Conservation (phyloP, 1,284 basidiomycete genomes). For the Tilletia caries region DNA sequence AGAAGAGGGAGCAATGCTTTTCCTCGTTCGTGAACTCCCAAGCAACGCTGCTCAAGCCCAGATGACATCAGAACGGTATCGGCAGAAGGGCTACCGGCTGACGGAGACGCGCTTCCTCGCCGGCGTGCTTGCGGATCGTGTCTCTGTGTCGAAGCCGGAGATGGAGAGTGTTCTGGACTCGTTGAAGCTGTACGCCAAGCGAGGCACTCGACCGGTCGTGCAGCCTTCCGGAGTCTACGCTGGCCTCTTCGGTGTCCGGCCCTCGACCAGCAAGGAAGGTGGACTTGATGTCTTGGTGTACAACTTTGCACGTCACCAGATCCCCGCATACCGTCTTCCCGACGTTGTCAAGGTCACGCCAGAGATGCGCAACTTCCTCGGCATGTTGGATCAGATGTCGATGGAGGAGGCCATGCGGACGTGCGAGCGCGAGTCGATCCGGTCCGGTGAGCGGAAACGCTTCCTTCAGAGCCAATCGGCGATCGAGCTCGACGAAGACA, state of each 20-base stretch:
- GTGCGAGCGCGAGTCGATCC: conserved; percentile 55
- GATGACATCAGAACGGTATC: conserved; percentile 53
- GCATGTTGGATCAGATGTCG: conserved; percentile 54
- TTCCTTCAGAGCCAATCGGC: conserved; percentile 16
- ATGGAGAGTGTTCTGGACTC: conserved; percentile 58
- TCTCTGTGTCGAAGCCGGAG: conserved; percentile 57
- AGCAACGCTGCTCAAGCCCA: conserved; percentile 20
- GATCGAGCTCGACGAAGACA: conserved; percentile 19
- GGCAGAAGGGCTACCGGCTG: conserved; percentile 58
- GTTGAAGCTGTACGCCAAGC: conserved; percentile 59
- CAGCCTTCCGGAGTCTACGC: conserved; percentile 59
- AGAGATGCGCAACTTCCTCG: conserved; percentile 56
- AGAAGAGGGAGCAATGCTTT: conserved; percentile 58
- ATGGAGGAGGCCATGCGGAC: conserved; percentile 56
- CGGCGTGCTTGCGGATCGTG: conserved; percentile 56
- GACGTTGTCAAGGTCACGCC: conserved; percentile 56
- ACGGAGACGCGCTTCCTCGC: conserved; percentile 59
- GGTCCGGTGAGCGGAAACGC: conserved; percentile 46
- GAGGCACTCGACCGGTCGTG: conserved; percentile 58
- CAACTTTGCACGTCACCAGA: conserved; percentile 60
- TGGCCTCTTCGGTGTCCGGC: conserved; percentile 58
- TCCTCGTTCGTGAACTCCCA: conserved; percentile 58
- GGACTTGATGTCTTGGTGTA: conserved; percentile 58
- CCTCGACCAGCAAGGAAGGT: conserved; percentile 50
- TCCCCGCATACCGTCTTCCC: conserved; percentile 59